phyloP scores from a whole-genome alignment of 129 eudicot genomes.

The Kitagawia praeruptora region DNA sequence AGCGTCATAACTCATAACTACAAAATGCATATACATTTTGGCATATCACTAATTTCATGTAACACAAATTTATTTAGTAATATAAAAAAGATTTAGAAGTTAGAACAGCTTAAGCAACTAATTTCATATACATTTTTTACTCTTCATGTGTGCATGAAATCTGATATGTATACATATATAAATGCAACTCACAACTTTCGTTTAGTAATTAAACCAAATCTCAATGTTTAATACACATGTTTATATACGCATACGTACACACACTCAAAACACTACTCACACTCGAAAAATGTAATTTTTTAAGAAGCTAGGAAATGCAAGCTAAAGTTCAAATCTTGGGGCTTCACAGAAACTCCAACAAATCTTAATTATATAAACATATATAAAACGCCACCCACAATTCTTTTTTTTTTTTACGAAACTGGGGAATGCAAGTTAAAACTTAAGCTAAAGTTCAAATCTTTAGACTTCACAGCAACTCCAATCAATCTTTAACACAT shows the following conservation, averaged over 20 bases:
- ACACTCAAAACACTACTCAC: too few relatives aligned
- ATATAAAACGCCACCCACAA: too few relatives aligned
- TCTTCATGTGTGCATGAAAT: background rate
- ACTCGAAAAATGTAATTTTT: too few relatives aligned
- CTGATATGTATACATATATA: background rate
- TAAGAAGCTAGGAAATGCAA: too few relatives aligned
- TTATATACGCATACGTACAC: too few relatives aligned
- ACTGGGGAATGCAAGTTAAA: background rate
- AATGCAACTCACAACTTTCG: background rate
- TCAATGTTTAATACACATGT: too few relatives aligned
- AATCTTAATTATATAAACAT: too few relatives aligned
- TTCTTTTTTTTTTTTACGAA: too few relatives aligned
- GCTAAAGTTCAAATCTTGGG: too few relatives aligned
- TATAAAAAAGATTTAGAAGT: too few relatives aligned
- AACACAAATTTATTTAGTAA: too few relatives aligned
- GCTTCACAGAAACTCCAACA: too few relatives aligned
- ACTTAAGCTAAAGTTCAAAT: background rate
- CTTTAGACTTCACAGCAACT: background rate
- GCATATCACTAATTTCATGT: background rate
- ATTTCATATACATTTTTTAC: background rate
- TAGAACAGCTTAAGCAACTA: background rate
- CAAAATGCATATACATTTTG: background rate
- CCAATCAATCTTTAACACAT: background rate
- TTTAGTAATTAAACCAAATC: background rate
- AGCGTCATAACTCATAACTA: background rate